These are phyloP conservation scores for Narthecium ossifragum DNA, from an alignment of 106 monocot species.

Conservation along the genomic window DNA sequence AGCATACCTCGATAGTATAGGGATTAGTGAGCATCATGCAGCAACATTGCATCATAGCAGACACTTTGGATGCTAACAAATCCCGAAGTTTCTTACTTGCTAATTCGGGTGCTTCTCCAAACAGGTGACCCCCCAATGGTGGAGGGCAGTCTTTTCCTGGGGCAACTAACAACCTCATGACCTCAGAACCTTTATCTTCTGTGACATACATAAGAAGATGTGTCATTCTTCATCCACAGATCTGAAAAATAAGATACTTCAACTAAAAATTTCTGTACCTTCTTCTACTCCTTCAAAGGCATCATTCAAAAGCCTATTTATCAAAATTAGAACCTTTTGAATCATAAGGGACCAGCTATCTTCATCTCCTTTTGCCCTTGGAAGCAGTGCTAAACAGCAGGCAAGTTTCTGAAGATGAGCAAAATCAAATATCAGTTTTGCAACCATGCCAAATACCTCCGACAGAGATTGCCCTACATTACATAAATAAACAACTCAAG, in stretches of 20 bases:
- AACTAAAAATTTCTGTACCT: conserved; percentile 26
- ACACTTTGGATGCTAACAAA: conserved; percentile 44
- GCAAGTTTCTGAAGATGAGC: conserved; percentile 45
- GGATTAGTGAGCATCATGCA: conserved; percentile 55
- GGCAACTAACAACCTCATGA: conserved; percentile 59
- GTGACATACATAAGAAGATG: conserved; percentile 3
- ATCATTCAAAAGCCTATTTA: conserved; percentile 53
- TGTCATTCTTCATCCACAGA: neutral
- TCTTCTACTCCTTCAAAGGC: conserved; percentile 82
- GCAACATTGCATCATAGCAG: conserved; percentile 59
- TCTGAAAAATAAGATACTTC: neutral
- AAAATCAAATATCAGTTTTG: conserved; percentile 1
- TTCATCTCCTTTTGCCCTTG: conserved; percentile 57
- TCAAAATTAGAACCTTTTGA: conserved; percentile 58
- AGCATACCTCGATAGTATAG: conserved; percentile 56
- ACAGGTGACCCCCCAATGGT: conserved; percentile 34
- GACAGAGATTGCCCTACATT: too few relatives aligned
- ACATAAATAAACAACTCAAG: too few relatives aligned
- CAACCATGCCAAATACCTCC: too few relatives aligned
- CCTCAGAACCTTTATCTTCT: conserved; percentile 49
- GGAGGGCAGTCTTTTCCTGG: conserved; percentile 68
- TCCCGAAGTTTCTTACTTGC: conserved; percentile 34
- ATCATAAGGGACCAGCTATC: conserved; percentile 70
- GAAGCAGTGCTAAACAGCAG: conserved; percentile 56
- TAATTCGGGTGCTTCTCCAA: conserved; percentile 16